Evolutionary conservation across 805 yeast genomes (phyloP), one percentile per base, ranked within the genome.

Genomic region (Grigorovia humatica): DNA sequence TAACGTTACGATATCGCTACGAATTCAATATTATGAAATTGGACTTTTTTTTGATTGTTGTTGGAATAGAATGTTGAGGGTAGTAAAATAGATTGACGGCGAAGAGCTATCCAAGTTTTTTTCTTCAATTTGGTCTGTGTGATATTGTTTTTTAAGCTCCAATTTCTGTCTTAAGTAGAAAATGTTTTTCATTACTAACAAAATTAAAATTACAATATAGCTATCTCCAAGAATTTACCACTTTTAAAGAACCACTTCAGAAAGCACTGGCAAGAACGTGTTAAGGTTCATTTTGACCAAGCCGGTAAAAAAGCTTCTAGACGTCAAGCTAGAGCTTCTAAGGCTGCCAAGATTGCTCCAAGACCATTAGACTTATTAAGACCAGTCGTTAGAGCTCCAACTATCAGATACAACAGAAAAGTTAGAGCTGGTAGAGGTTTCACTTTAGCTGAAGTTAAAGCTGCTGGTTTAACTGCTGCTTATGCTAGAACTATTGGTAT

Each of bases 181-280:
- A 23, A 23, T 23, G 27, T 4, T 23, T 23, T 23, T 6, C 27
- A 23, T 23, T 23, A 23, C 27, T 23, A 23, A 23, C 27, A 23
- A 23, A 23, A 23, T 23, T 23, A 38, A 38, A 38, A 38, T 46
- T 43, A 43, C 46, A 49, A 20, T 44, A 72, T 76, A 90, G 99
- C 98, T 78, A 89, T 93, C 84, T 78, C 93, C 70, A 91, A 93
- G 90, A 91, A 91, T 82, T 83, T 89, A 81, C 96, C 98, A 82
- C 81, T 91, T 81, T 86, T 88, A 83, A 88, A 88, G 85, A 91
- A 91, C 85, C 99, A 93, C 83, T 91, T 91, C 96, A 86, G 97
- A 83, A 91, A 91, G 88, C 91, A 91, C 96, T 93, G 99, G 99
- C 98, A 93, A 81, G 96, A 88, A 79, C 88, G 98, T 74, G 99